Conservation (phyloP, 2,329 filamentous ascomycete genomes). For the Fusarium sarcochroum region DNA sequence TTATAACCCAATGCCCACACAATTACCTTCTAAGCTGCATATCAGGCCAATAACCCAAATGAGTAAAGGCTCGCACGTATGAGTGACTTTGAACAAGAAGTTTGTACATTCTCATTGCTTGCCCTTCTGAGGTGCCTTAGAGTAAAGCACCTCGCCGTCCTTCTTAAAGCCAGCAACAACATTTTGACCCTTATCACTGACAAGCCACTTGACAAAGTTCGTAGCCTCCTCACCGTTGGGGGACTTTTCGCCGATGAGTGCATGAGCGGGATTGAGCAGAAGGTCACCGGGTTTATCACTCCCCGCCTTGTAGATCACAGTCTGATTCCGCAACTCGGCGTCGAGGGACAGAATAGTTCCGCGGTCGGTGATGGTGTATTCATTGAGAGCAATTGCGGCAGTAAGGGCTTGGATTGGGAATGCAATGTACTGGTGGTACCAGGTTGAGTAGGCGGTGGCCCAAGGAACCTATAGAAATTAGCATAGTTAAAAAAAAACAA, state of each 20-base stretch:
- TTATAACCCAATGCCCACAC: too few relatives aligned
- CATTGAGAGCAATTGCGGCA: slow-evolving; percentile 57
- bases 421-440: slow-evolving; percentile 63
- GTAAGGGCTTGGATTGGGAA: slow-evolving; percentile 62
- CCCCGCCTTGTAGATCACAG: slow-evolving; percentile 55
- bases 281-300: slow-evolving; percentile 55
- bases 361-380: slow-evolving; percentile 63
- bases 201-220: slow-evolving; percentile 36
- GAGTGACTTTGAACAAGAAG: too few relatives aligned
- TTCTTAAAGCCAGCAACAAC: slow-evolving; percentile 36
- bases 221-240: slow-evolving; percentile 29
- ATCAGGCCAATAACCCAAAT: too few relatives aligned
- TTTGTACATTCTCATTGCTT: too few relatives aligned
- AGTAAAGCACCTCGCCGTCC: slow-evolving; percentile 31
- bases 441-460: slow-evolving; percentile 59
- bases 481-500: not conserved
- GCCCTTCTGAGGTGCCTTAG: slow-evolving; percentile 54
- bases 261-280: slow-evolving; percentile 58
- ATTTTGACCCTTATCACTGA: slow-evolving; percentile 32
- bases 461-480: slow-evolving; percentile 53
- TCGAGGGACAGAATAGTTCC: slow-evolving; percentile 60
- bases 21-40: too few relatives aligned
- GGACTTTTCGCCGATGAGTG: slow-evolving; percentile 21
- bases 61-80: too few relatives aligned
- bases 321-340: slow-evolving; percentile 50